These are phyloP conservation scores for Papilionanthe hybrid DNA, from an alignment of 116 monocot species.

Conservation along the genomic window DNA sequence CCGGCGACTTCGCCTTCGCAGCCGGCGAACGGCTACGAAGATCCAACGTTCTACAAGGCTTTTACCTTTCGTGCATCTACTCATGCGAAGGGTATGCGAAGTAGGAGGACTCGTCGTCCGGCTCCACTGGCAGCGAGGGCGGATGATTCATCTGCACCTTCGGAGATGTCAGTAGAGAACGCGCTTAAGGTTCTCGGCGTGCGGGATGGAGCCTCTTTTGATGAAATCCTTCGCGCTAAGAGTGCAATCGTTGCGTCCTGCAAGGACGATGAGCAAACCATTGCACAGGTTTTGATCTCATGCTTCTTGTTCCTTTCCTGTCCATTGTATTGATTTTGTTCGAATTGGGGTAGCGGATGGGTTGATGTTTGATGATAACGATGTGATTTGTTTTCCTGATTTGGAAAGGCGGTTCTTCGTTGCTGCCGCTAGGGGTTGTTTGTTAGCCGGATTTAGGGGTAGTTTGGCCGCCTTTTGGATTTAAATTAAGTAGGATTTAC, in stretches of 20 bases:
- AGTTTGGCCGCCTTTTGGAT: background rate
- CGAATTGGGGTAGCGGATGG: background rate
- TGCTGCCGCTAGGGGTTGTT: background rate
- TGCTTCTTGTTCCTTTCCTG: background rate
- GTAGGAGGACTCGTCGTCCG: slow-evolving; percentile 10
- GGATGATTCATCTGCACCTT: slow-evolving; percentile 75
- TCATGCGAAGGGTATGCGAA: slow-evolving; percentile 13
- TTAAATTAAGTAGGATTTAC: too few relatives aligned
- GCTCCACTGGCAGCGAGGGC: slow-evolving; percentile 39
- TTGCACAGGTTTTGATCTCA: slow-evolving; percentile 48
- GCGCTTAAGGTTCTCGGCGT: slow-evolving; percentile 87
- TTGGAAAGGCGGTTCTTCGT: background rate
- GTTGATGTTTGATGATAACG: background rate
- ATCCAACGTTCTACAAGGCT: slow-evolving; percentile 1
- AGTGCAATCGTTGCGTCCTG: slow-evolving; percentile 53
- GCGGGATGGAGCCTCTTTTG: slow-evolving; percentile 72
- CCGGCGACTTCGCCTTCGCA: background rate
- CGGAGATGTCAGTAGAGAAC: slow-evolving; percentile 83
- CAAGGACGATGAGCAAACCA: slow-evolving; percentile 68
- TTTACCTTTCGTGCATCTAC: slow-evolving; percentile 2
- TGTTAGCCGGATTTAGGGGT: background rate
- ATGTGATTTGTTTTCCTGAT: background rate
- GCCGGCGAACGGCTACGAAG: background rate
- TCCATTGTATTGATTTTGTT: background rate
- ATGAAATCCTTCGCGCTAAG: slow-evolving; percentile 90